Evolutionary conservation across 345 rosid genomes (phyloP), one percentile per base, ranked within the genome.

Genomic region (Melaleuca quinquenervia): DNA sequence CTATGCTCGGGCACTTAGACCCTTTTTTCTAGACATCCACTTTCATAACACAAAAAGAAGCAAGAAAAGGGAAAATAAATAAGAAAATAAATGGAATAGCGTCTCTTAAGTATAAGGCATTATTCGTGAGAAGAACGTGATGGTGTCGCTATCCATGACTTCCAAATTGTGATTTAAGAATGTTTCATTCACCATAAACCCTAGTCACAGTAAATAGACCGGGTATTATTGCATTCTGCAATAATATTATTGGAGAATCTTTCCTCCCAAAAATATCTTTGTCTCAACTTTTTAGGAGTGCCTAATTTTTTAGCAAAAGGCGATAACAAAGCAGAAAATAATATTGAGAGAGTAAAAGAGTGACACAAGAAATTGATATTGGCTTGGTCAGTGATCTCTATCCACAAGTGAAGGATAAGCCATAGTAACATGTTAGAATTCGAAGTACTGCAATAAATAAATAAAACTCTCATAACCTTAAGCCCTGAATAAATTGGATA

Each of bases 11-110:
- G 90, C 93, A 89, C 88, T 87, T 85, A 86, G 78, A 84, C n/a
- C 86, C 85, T 92, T 89, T 87, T 90, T 91, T 89, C 88, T 90
- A 82, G 86, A 90, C 85, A 87, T 87, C 88, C 86, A 58, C 89
- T 91, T 90, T 87, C 85, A 32, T 70, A 11, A 50, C 54, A 15
- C 52, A 8, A 52, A 85, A 52, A 85, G 82, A 44, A 70, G 1
- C 60, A 74, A 85, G 54, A 76, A 52, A 1, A 83, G 50, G 75
- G 55, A 50, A 83, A 82, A 54, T 16, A 50, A 83, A 20, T 6
- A 16, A 83, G 54, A 76, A 83, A 60, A 64, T 45, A 13, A 84
- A 70, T 85, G 50, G 50, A 36, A 76, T 76, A 50, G 27, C 51
- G 85, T 83, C 88, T 89, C 84, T 80, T 54, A 53, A 50, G 26